Evolutionary conservation across 139 green algal genomes (phyloP).

Genomic region (Auxenochlorella protothecoides): DNA sequence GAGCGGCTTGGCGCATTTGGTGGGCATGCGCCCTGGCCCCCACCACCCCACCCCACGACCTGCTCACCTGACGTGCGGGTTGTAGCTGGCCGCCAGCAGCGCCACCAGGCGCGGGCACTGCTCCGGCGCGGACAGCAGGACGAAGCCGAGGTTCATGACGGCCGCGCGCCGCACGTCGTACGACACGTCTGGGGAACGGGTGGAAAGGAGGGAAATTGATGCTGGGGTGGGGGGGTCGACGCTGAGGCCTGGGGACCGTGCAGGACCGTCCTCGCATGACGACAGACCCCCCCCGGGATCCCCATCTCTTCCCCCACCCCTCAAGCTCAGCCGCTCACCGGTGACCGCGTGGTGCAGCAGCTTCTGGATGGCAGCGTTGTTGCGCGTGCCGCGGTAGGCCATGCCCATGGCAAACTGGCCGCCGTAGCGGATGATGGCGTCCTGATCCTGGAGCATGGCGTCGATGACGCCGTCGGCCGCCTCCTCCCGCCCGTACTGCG

Average conservation of each 20-base stretch:
- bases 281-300: background rate
- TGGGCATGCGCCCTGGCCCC: background rate
- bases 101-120: slow-evolving; percentile 86
- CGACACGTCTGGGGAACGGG: slow-evolving; percentile 57
- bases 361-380: slow-evolving; percentile 88
- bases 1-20: background rate
- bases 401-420: slow-evolving; percentile 88
- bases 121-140: slow-evolving; percentile 74
- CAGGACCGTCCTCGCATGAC: too few species aligned
- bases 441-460: slow-evolving; percentile 38
- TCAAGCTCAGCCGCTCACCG: slow-evolving; percentile 1
- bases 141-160: slow-evolving; percentile 84
- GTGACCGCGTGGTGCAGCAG: slow-evolving; percentile 94
- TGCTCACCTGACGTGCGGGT: slow-evolving; percentile 67
- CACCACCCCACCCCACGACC: background rate
- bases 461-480: slow-evolving; percentile 85
- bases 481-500: slow-evolving; percentile 86
- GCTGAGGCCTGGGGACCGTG: background rate
- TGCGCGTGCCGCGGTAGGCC: slow-evolving; percentile 89
- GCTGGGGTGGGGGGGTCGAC: background rate
- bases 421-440: slow-evolving; percentile 67
- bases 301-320: background rate
- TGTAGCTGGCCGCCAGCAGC: slow-evolving; percentile 93
- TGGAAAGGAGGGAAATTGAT: background rate
- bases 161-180: slow-evolving; percentile 93